phyloP scores from a whole-genome alignment of 257 asterid species.

The Petunia axillaris region DNA sequence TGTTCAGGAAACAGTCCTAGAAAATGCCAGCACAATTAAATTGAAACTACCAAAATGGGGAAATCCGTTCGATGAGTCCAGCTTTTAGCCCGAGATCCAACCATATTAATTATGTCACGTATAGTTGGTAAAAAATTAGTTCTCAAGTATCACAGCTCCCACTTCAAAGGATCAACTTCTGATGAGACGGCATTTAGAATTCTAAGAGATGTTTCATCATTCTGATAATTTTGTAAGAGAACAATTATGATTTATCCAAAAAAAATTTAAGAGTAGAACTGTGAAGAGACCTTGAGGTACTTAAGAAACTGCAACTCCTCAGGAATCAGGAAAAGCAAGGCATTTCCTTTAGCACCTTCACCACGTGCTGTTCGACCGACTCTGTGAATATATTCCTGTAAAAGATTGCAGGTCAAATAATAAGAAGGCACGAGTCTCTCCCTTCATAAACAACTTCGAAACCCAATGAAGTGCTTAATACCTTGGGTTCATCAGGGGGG shows the following conservation, averaged over 20 bases:
- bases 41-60: background rate
- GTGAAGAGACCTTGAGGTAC: constrained; percentile 72
- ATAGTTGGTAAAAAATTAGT: background rate
- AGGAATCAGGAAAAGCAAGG: constrained; percentile 89
- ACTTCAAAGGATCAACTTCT: constrained; percentile 1
- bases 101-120: background rate
- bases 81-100: background rate
- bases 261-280: background rate
- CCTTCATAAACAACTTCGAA: constrained; percentile 16
- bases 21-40: background rate
- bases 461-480: constrained; percentile 27
- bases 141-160: background rate
- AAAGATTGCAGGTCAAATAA: constrained; percentile 28
- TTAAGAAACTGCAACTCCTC: constrained; percentile 79
- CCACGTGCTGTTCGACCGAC: constrained; percentile 99
- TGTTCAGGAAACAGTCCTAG: constrained; percentile 5
- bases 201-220: background rate
- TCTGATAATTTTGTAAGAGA: background rate
- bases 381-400: constrained; percentile 91
- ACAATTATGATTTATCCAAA: too few species aligned
- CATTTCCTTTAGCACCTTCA: constrained; percentile 94
- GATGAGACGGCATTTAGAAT: background rate
- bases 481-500: constrained; percentile 99
- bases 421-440: constrained; percentile 7
- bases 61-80: constrained; percentile 1